Evolutionary conservation across 495 filamentous ascomycete genomes (phyloP).

Genomic region (Choiromyces venosus): DNA sequence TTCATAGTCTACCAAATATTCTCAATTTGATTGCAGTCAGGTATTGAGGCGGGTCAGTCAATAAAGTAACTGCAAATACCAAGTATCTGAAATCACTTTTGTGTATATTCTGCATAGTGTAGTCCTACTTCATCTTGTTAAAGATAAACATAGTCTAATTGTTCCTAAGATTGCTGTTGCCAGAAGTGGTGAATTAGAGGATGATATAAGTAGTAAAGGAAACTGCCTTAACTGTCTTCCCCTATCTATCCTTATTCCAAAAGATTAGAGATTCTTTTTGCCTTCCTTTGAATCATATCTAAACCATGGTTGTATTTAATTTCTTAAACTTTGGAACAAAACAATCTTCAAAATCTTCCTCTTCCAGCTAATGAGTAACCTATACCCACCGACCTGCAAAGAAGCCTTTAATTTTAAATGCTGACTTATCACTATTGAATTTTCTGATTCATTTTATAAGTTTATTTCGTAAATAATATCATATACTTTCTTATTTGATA

Average conservation of each 20-base stretch:
- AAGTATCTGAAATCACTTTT: neutral
- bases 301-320: neutral
- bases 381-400: neutral
- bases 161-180: neutral
- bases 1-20: slow-evolving; percentile 12
- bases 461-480: too few species aligned
- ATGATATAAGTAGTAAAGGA: slow-evolving; percentile 11
- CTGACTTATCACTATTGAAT: too few species aligned
- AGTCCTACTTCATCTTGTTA: neutral
- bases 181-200: neutral
- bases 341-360: neutral
- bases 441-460: too few species aligned
- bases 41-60: neutral
- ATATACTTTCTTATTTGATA: too few species aligned
- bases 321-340: neutral
- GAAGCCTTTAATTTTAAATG: neutral
- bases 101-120: neutral
- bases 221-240: neutral
- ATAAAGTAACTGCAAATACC: neutral
- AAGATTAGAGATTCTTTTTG: slow-evolving; percentile 11
- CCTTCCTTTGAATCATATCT: neutral
- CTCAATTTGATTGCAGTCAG: slow-evolving; percentile 7
- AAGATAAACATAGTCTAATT: slow-evolving; percentile 4
- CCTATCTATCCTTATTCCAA: slow-evolving; percentile 14
- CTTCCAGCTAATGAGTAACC: neutral